Base-by-base conservation (phyloP, 78 protist species). In the Speleostelium caveatum region DNA sequence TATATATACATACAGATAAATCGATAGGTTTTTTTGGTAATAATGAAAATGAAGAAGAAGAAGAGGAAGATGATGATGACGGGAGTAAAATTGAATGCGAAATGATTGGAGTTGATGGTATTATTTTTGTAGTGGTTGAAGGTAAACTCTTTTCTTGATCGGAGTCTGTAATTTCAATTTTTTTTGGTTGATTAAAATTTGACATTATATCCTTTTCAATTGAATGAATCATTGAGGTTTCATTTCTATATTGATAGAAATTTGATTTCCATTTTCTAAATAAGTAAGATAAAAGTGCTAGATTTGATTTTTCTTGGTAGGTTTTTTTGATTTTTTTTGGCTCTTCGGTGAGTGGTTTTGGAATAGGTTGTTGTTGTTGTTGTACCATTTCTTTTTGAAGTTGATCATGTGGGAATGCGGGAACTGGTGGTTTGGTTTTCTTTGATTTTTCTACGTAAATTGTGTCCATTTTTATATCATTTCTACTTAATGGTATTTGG, bases 211-310 rank as follows among this genome's bases (percentile, higher is more conserved):
- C n/a, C 1, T 73, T 26, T 17, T 49, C 41, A 55, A 73, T 73
- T 32, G 38, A 55, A 4, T 16, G 7, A 17, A 73, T 73, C 21
- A 55, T 56, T 19, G 49, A 55, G 7, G 26, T 26, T 8, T 24
- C n/a, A 17, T 2, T 7, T 16, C 24, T 35, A 22, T 73, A 73
- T 33, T 55, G 63, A 12, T 73, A 4, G 3, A 63, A 21, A 21
- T 73, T 51, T 24, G 45, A 38, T 59, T 8, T 39, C 91, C 91
- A 83, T 38, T 63, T n/a, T 58, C 77, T 83, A 30, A 83, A 69
- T 17, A 83, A 41, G 30, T 83, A 83, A 8, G 55, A 12, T 4
- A 68, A n/a, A 10, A 69, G 17, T 33, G 91, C 10, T 7, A 28
- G 30, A 14, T 67, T 45, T 30, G 68, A 38, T 45, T 83, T 83